These are phyloP conservation scores for Clarireedia sp. DNA, from an alignment of 2,329 filamentous ascomycete species.

Conservation along the genomic window DNA sequence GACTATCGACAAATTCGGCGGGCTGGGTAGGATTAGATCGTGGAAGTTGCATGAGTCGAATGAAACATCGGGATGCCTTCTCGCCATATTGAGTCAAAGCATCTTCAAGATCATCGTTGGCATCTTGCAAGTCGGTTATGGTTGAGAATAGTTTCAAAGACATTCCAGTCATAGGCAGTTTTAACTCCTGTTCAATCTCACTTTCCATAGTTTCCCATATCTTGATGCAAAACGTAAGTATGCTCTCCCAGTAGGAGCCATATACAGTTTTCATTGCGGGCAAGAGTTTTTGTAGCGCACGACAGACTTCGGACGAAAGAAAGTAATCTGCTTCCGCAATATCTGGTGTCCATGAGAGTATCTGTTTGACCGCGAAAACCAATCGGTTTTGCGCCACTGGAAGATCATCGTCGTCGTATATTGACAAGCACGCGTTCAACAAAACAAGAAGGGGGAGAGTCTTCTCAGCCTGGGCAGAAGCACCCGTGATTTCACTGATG, in stretches of 20 bases:
- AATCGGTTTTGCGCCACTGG: slow-evolving; percentile 46
- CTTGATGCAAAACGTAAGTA: slow-evolving; percentile 49
- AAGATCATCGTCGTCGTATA: slow-evolving; percentile 45
- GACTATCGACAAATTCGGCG: slow-evolving; percentile 64
- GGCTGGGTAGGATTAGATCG: slow-evolving; percentile 50
- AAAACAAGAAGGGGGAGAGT: slow-evolving; percentile 44
- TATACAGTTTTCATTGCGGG: slow-evolving; percentile 75
- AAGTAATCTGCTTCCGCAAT: slow-evolving; percentile 36
- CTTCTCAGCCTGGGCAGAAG: slow-evolving; percentile 36
- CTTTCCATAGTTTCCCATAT: slow-evolving; percentile 45
- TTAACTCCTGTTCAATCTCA: slow-evolving; percentile 36
- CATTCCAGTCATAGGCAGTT: slow-evolving; percentile 58
- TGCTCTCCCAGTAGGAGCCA: slow-evolving; percentile 74
- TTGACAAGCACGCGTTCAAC: slow-evolving; percentile 42
- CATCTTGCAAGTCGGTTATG: slow-evolving; percentile 57
- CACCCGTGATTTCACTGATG: slow-evolving; percentile 51
- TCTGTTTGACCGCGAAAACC: slow-evolving; percentile 72
- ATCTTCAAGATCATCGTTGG: slow-evolving; percentile 82
- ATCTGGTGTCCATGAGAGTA: slow-evolving; percentile 62
- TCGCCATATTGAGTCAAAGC: slow-evolving; percentile 55
- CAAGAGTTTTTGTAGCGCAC: slow-evolving; percentile 53
- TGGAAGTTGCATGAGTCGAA: slow-evolving; percentile 53
- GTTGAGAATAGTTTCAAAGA: slow-evolving; percentile 63
- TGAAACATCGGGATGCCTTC: slow-evolving; percentile 47
- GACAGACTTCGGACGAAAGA: slow-evolving; percentile 44